Percentiles rank a stretch among this genome's conserved stretches.
Conservation (phyloP, 2,329 filamentous ascomycete species). For the Arthrobotrys conoides region DNA sequence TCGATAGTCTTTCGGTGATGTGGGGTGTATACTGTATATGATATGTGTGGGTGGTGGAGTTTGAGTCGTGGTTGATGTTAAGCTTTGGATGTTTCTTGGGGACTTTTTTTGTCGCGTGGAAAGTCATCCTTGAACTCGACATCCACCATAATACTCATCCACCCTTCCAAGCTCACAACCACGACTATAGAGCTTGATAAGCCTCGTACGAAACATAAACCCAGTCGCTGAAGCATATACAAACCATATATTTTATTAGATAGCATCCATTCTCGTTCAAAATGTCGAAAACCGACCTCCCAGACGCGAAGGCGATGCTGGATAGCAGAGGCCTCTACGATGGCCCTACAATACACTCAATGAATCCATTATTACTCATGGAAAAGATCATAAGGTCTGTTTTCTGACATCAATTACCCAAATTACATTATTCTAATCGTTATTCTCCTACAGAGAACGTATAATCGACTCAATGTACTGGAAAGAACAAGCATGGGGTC, state of each 20-base stretch:
- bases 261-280: neutral
- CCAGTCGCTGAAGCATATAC: conserved; percentile 29
- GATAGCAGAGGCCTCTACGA: conserved; percentile 64
- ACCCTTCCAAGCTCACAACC: conserved; percentile 28
- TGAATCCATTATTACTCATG: conserved; percentile 64
- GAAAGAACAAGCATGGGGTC: conserved; percentile 97
- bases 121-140: conserved; percentile 36
- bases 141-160: conserved; percentile 14
- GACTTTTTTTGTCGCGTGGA: conserved; percentile 53
- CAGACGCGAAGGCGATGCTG: conserved; percentile 64
- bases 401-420: neutral
- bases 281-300: conserved; percentile 62
- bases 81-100: conserved; percentile 4
- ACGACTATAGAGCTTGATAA: conserved; percentile 13
- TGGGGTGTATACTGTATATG: neutral
- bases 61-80: conserved; percentile 27
- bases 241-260: neutral
- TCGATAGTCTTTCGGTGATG: conserved; percentile 7
- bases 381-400: conserved; percentile 64
- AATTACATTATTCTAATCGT: conserved; percentile 21
- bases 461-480: conserved; percentile 97
- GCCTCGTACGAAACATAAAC: neutral
- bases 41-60: neutral
- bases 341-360: conserved; percentile 64
- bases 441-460: conserved; percentile 74